phyloP scores from a whole-genome alignment of 257 asterid species.

The Solanum clarkiae region DNA sequence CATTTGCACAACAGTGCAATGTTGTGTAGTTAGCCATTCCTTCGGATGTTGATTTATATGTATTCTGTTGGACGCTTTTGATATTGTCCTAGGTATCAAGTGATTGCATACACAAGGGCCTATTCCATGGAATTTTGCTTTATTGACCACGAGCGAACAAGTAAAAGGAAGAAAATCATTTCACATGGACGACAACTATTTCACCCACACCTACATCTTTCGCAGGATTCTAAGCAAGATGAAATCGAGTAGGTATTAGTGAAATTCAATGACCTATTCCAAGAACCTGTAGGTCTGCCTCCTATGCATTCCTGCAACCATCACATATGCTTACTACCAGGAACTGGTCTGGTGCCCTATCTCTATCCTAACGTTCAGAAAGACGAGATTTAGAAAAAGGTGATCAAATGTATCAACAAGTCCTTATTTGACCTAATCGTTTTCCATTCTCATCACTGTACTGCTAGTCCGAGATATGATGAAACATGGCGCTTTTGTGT shows the following conservation, averaged over 20 bases:
- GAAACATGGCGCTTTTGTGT: background rate
- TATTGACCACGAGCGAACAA: background rate
- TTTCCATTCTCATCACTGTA: background rate
- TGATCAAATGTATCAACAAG: background rate
- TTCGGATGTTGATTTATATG: background rate
- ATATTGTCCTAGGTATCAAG: background rate
- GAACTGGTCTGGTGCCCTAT: background rate
- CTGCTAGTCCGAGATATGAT: background rate
- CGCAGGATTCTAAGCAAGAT: background rate
- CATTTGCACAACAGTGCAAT: background rate
- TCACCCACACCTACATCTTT: background rate
- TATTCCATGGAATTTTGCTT: background rate
- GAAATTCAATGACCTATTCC: background rate
- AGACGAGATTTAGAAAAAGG: background rate
- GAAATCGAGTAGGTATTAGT: background rate
- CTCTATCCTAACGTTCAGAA: background rate
- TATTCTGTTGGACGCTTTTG: background rate
- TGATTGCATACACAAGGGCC: background rate
- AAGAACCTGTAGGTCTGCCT: background rate
- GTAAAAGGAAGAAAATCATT: background rate
- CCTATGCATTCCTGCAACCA: background rate
- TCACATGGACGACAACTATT: background rate
- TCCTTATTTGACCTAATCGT: background rate
- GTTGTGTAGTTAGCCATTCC: background rate
- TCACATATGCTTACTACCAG: background rate